Evolutionary conservation across 176 grass and related monocot genomes (phyloP).

Genomic region (Coix lacrymajobi): DNA sequence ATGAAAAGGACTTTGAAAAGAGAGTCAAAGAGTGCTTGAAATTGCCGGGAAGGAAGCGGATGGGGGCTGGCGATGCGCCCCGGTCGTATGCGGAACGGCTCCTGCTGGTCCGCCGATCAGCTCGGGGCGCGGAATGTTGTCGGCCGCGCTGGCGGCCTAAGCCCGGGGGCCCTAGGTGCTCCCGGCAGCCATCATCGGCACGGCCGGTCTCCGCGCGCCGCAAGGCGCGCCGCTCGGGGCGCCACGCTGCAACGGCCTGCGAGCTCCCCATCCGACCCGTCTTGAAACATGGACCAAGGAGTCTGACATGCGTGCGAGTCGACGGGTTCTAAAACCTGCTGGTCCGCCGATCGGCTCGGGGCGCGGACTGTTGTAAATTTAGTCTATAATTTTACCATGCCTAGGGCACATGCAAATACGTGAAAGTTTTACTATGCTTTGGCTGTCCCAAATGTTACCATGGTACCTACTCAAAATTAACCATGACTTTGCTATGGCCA

Average conservation of each 20-base stretch:
- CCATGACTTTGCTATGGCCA: too few species aligned
- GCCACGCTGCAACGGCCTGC: not conserved
- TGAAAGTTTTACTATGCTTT: too few species aligned
- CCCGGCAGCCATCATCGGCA: not conserved
- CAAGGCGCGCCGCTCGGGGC: not conserved
- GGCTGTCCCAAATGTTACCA: too few species aligned
- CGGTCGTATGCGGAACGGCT: too few species aligned
- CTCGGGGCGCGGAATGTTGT: not conserved
- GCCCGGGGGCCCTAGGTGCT: too few species aligned
- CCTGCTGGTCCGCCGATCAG: not conserved
- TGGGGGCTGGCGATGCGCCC: too few species aligned
- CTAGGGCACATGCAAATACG: too few species aligned
- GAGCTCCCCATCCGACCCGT: constrained; percentile 49
- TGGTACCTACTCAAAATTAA: too few species aligned
- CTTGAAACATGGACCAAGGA: constrained; percentile 90
- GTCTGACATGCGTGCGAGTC: constrained; percentile 46
- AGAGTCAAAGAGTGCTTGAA: constrained; percentile 64
- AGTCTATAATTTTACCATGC: too few species aligned
- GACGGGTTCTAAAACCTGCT: not conserved
- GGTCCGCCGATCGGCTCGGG: too few species aligned
- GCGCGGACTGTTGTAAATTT: too few species aligned
- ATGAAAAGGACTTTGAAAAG: constrained; percentile 73
- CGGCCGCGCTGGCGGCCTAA: not conserved
- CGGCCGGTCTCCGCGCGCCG: not conserved
- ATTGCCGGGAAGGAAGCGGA: too few species aligned